Conservation (phyloP, 805 yeast species). For the Suhomyces sp. region DNA sequence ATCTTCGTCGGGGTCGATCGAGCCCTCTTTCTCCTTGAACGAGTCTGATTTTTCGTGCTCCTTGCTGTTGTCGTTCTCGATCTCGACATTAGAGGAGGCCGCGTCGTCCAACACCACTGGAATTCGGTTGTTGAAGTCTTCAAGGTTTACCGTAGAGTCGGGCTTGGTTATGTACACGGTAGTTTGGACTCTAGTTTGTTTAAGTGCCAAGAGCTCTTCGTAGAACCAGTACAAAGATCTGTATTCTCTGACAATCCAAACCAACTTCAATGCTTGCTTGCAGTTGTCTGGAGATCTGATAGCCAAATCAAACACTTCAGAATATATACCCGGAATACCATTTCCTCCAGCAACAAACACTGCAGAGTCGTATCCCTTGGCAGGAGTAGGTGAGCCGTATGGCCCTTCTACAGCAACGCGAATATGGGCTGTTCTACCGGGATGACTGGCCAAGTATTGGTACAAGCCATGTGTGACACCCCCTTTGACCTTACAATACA, state of each 20-base stretch:
- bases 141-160: conserved; percentile 4
- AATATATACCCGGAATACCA: conserved; percentile 60
- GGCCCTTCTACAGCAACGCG: conserved; percentile 60
- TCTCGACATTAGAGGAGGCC: neutral
- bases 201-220: conserved; percentile 36
- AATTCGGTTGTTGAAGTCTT: neutral
- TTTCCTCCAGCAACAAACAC: conserved; percentile 71
- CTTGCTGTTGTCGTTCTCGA: neutral
- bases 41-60: neutral
- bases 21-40: neutral
- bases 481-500: conserved; percentile 35
- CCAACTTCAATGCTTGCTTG: conserved; percentile 36
- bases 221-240: conserved; percentile 49
- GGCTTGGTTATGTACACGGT: conserved; percentile 30
- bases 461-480: conserved; percentile 35
- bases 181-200: conserved; percentile 23
- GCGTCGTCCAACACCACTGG: conserved; percentile 1
- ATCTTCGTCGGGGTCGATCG: neutral
- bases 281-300: conserved; percentile 15
- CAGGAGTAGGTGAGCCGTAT: conserved; percentile 54
- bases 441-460: conserved; percentile 22
- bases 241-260: conserved; percentile 62
- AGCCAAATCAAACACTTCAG: conserved; percentile 35
- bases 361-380: conserved; percentile 49
- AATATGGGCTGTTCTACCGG: conserved; percentile 25